Evolutionary conservation across 1,284 basidiomycete genomes (phyloP).

Genomic region (Puccinia coronata): DNA sequence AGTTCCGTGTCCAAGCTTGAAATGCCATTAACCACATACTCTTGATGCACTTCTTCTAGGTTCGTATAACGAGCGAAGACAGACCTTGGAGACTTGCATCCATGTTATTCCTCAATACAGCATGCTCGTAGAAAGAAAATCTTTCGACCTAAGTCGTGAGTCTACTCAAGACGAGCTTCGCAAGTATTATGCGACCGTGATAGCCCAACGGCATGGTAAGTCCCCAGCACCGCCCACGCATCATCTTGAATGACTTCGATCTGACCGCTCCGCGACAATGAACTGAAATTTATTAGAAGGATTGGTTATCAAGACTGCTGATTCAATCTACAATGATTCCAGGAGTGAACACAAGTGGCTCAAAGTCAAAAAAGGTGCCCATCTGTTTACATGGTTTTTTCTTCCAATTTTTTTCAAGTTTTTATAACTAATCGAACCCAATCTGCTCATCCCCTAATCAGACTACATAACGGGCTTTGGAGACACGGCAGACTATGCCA

Average conservation of each 20-base stretch:
- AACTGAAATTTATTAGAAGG: slow-evolving; percentile 61
- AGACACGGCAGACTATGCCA: slow-evolving; percentile 75
- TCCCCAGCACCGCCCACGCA: not conserved
- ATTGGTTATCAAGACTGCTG: slow-evolving; percentile 73
- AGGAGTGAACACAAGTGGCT: slow-evolving; percentile 67
- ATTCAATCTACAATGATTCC: slow-evolving; percentile 69
- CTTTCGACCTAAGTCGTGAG: slow-evolving; percentile 23
- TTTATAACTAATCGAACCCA: not conserved
- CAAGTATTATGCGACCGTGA: slow-evolving; percentile 51
- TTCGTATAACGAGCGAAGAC: slow-evolving; percentile 67
- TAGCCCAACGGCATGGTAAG: slow-evolving; percentile 49
- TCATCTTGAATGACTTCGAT: not conserved
- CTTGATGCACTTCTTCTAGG: slow-evolving; percentile 49
- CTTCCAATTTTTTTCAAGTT: not conserved
- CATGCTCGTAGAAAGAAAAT: slow-evolving; percentile 51
- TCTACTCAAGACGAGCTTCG: slow-evolving; percentile 43
- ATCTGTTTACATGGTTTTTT: not conserved
- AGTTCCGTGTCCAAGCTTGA: not conserved
- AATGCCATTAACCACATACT: not conserved
- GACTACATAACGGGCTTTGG: slow-evolving; percentile 81
- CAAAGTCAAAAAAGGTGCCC: slow-evolving; percentile 65
- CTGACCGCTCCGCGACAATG: not conserved
- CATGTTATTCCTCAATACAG: slow-evolving; percentile 64
- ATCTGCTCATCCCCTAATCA: slow-evolving; percentile 63
- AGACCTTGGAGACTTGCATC: slow-evolving; percentile 67